These are phyloP conservation scores for Botrytis cinerea DNA, from an alignment of 2,329 filamentous ascomycete genomes.

Conservation along the genomic window DNA sequence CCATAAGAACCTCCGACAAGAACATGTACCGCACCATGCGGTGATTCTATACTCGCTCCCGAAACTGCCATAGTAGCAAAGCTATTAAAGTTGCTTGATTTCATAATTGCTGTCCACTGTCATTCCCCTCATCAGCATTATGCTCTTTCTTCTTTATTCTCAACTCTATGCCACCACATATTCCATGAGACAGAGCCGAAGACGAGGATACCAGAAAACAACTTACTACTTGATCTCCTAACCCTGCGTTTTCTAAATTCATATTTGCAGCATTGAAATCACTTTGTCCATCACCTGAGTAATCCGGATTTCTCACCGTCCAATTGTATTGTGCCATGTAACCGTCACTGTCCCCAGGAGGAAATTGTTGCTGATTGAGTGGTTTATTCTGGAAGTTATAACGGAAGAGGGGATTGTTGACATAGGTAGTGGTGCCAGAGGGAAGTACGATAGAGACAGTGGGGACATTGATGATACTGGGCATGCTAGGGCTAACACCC, in stretches of 20 bases:
- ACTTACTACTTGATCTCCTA: slow-evolving; percentile 33
- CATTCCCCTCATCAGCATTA: background rate
- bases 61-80: slow-evolving; percentile 46
- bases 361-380: slow-evolving; percentile 44
- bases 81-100: slow-evolving; percentile 43
- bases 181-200: background rate
- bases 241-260: slow-evolving; percentile 26
- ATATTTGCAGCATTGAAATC: slow-evolving; percentile 30
- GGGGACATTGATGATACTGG: slow-evolving; percentile 41
- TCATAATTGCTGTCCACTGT: slow-evolving; percentile 49
- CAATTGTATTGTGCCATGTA: slow-evolving; percentile 39
- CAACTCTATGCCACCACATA: background rate
- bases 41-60: slow-evolving; percentile 48
- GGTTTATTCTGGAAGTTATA: slow-evolving; percentile 50
- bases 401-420: slow-evolving; percentile 55
- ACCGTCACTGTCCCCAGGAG: slow-evolving; percentile 42
- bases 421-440: slow-evolving; percentile 26
- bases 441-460: slow-evolving; percentile 41
- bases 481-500: slow-evolving; percentile 48
- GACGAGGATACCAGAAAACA: background rate
- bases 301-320: slow-evolving; percentile 40
- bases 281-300: slow-evolving; percentile 24
- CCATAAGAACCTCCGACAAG: slow-evolving; percentile 43
- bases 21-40: slow-evolving; percentile 49
- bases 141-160: background rate